Evolutionary conservation across 2,329 filamentous ascomycete genomes (phyloP), one percentile per base, ranked within the genome.

Genomic region (Zasmidium angulare): DNA sequence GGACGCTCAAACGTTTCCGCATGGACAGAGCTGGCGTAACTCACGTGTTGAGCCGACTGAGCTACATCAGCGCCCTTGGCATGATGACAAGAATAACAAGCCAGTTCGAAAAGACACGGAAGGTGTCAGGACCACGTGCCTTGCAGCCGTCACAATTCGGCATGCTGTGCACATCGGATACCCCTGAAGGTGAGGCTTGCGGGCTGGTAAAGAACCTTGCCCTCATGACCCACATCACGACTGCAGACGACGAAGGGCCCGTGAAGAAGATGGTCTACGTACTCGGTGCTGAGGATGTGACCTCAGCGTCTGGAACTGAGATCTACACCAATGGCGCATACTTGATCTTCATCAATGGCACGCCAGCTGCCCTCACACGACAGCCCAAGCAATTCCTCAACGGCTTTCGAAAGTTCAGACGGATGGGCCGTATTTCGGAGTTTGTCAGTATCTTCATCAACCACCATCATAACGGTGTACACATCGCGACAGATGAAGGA

Each of bases 51-150:
- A 98, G 93, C 76, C 87, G 95, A 64, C 81, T 99, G 56, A 98
- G 93, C 75, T 99, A 98, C 72, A 97, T 99, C 74, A 90, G 89
- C 63, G 95, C 95, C 24, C 84, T 99, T 24, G 96, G 96, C 63
- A 99, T 99, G 96, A 99, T 99, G 95, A 99, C 95, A 14, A 85
- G 95, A 75, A 98, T 99, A 71, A 95, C 89, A 75, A 96, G 90
- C 83, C 95, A 99, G 78, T 99, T 99, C 71, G 95, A 99, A 74
- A 99, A 99, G 82, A 98, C 95, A 1, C 82, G 95, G 68, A 99
- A 99, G 77, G 93, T 99, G 62, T 93, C 89, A 72, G 96, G 96
- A 66, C 95, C 96, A 69, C 88, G 95, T 84, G 95, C 96, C 19
- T 82, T 99, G 51, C 95, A 99, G 72, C 93, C 95, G 6, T 99